Percentiles rank a stretch among this genome's conserved stretches.
Evolutionary conservation across 2,329 filamentous ascomycete genomes (phyloP).

Genomic region (Westerdykella aurantiaca): DNA sequence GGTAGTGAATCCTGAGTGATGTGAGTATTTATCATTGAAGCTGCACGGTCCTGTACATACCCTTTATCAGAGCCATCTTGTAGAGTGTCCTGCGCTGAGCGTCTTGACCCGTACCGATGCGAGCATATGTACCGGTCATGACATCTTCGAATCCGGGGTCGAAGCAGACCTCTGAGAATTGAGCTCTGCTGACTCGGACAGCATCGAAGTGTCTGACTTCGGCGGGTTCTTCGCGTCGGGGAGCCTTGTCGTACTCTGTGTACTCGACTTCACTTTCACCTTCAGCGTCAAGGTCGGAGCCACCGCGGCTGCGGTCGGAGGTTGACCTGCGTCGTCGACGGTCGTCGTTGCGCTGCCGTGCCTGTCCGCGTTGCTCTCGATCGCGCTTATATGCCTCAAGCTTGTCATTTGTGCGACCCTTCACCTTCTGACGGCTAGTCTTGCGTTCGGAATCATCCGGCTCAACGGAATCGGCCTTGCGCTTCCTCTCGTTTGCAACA

Average conservation of each 20-base stretch:
- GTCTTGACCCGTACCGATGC: slow-evolving; percentile 76
- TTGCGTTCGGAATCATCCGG: slow-evolving; percentile 73
- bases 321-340: slow-evolving; percentile 42
- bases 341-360: slow-evolving; percentile 47
- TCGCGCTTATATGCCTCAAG: slow-evolving; percentile 65
- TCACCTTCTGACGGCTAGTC: slow-evolving; percentile 48
- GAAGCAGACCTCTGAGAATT: slow-evolving; percentile 88
- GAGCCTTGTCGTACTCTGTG: slow-evolving; percentile 51
- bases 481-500: slow-evolving; percentile 53
- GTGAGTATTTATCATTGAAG: slow-evolving; percentile 17
- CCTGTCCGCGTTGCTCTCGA: slow-evolving; percentile 56
- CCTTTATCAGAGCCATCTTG: slow-evolving; percentile 81
- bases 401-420: slow-evolving; percentile 59
- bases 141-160: slow-evolving; percentile 81
- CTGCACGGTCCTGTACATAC: slow-evolving; percentile 42
- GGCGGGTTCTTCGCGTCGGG: slow-evolving; percentile 62
- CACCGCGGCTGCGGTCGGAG: slow-evolving; percentile 35
- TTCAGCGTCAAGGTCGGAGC: slow-evolving; percentile 58
- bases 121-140: slow-evolving; percentile 77
- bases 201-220: slow-evolving; percentile 78
- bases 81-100: slow-evolving; percentile 71
- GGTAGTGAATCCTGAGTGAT: slow-evolving; percentile 60
- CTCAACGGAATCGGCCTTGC: slow-evolving; percentile 73
- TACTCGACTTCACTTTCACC: slow-evolving; percentile 74
- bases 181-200: slow-evolving; percentile 73